phyloP scores from a whole-genome alignment of 768 basidiomycete genomes.

The Suillus sp. region DNA sequence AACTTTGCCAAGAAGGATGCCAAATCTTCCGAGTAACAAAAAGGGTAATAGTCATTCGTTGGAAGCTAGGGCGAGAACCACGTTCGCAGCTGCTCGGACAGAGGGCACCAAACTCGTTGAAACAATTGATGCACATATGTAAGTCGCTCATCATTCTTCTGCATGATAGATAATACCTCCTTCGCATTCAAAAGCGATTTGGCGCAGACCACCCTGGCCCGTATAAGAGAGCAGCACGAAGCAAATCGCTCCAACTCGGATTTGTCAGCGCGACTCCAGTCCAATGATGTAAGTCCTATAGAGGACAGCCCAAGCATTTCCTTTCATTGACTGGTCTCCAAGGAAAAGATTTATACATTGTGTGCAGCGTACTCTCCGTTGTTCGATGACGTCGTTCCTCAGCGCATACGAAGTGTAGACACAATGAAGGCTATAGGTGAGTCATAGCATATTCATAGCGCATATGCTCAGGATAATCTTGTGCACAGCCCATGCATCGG shows the following conservation, averaged over 20 bases:
- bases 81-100: slow-evolving; percentile 21
- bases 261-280: slow-evolving; percentile 6
- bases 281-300: background rate
- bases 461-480: background rate
- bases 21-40: background rate
- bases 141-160: slow-evolving; percentile 14
- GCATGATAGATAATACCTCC: background rate
- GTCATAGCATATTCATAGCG: slow-evolving; percentile 13
- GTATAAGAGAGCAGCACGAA: slow-evolving; percentile 27
- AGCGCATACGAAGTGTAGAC: slow-evolving; percentile 33
- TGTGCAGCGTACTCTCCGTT: slow-evolving; percentile 27
- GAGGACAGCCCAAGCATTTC: background rate
- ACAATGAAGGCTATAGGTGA: slow-evolving; percentile 37
- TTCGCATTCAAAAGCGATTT: slow-evolving; percentile 22
- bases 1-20: background rate
- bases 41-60: slow-evolving; percentile 15
- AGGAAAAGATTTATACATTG: slow-evolving; percentile 28
- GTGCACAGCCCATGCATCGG: slow-evolving; percentile 35
- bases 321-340: slow-evolving; percentile 10
- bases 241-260: slow-evolving; percentile 3
- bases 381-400: slow-evolving; percentile 36
- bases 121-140: slow-evolving; percentile 34
- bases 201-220: slow-evolving; percentile 21
- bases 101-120: slow-evolving; percentile 15
- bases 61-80: slow-evolving; percentile 21